These are phyloP conservation scores for Trichomonascaceae sp. DNA, from an alignment of 1,139 yeast species.

Conservation along the genomic window DNA sequence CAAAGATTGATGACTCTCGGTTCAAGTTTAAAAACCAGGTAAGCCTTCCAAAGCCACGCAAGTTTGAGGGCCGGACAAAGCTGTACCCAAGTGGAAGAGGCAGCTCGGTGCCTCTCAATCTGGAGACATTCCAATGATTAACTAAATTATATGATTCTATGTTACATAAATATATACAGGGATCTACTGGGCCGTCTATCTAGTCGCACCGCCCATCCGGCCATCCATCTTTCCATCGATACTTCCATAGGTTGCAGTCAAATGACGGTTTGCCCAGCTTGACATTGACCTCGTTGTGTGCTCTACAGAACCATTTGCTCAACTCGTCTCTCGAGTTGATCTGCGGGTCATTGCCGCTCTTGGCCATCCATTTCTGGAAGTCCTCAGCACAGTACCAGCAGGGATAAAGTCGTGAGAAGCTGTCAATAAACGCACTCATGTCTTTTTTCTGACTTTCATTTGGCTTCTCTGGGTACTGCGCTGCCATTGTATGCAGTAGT, in stretches of 20 bases:
- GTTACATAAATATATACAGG: too few relatives aligned
- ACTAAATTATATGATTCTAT: too few relatives aligned
- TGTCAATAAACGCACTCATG: conserved; percentile 51
- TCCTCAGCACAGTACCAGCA: conserved; percentile 93
- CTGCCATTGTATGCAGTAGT: conserved; percentile 78
- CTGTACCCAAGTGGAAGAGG: conserved; percentile 95
- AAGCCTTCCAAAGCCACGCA: conserved; percentile 75
- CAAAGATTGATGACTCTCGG: conserved; percentile 54
- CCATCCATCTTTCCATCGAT: conserved; percentile 63
- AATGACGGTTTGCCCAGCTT: conserved; percentile 77
- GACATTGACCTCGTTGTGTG: conserved; percentile 80
- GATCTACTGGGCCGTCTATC: too few relatives aligned
- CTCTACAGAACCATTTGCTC: conserved; percentile 87
- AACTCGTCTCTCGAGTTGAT: conserved; percentile 64
- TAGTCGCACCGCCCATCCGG: conserved; percentile 19
- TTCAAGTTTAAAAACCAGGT: conserved; percentile 57
- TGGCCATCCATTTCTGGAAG: conserved; percentile 48
- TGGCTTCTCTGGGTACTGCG: conserved; percentile 71
- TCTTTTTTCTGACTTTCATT: conserved; percentile 49
- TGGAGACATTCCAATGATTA: too few relatives aligned
- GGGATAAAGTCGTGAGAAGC: conserved; percentile 78
- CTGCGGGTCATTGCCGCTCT: conserved; percentile 43
- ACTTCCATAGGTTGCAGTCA: conserved; percentile 81
- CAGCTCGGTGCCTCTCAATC: conserved; percentile 75
- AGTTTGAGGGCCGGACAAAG: conserved; percentile 54